Evolutionary conservation across 768 basidiomycete species (phyloP), one percentile per base, ranked within the genome.

Genomic region (Auricularia heimuer): DNA sequence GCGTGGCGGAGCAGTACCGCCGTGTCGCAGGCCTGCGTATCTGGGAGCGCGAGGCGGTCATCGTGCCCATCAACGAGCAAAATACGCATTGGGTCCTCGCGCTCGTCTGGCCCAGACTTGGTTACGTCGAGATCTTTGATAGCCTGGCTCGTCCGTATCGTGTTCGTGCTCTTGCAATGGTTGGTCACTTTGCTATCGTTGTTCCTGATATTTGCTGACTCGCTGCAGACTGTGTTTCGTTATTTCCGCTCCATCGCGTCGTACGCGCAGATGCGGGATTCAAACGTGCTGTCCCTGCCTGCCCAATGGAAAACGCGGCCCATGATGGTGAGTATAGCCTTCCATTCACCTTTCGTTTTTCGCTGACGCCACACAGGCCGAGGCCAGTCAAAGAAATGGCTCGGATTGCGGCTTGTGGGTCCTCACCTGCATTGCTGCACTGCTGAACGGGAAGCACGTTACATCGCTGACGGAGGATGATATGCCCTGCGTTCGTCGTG

Each of bases 381-480:
- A 4, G 4, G 47, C 47, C 4, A 11, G 16, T 16, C 47, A 51
- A 21, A 16, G 4, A 6, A 51, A 51, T 18, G 16, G 47, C 16
- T 51, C 16, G 7, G 47, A 51, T 51, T 51, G 47, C 16, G 47
- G 47, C 10, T 6, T 51, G 7, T 51, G 47, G 47, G 18, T 18
- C 16, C 47, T 51, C 10, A 16, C 47, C 7, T 16, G 10, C 10
- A 16, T 51, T 8, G 47, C 47, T 4, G 66, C 29, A 29, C 44
- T n/a, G 62, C 69, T 16, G 33, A 24, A 3, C 33, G 63, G 4
- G 29, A 54, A 37, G 39, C 29, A 1, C 69, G 69, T 14, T 68
- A 60, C 47, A 54, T 37, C 54, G 62, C 63, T 18, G 33, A 29
- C 21, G 37, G 39, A 39, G 54, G 6, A 7, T 6, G 37, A 39